Evolutionary conservation across 495 filamentous ascomycete genomes (phyloP).

Genomic region (Cudoniella acicularis): DNA sequence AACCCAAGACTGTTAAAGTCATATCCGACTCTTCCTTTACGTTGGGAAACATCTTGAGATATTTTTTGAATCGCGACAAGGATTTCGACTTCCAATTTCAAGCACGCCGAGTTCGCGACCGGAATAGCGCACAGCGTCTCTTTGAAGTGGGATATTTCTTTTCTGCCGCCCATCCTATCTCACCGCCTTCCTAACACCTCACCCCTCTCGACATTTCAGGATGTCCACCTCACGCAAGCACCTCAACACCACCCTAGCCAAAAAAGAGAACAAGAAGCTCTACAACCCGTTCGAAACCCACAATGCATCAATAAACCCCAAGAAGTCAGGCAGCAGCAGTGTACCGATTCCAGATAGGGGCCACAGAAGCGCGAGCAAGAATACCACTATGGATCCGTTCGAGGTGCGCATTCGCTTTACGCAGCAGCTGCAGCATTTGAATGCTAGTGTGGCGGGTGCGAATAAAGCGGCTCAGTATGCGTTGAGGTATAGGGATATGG

Average conservation of each 20-base stretch:
- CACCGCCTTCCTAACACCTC: not conserved
- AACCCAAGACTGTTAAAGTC: constrained; percentile 69
- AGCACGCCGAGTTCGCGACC: not conserved
- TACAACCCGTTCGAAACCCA: too few relatives aligned
- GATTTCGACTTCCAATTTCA: not conserved
- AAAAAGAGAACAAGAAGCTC: too few relatives aligned
- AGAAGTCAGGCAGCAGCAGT: not conserved
- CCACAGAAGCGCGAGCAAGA: not conserved
- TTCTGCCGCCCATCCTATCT: constrained; percentile 3
- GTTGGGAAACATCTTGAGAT: constrained; percentile 17
- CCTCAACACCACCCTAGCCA: not conserved
- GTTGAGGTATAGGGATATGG: constrained; percentile 84
- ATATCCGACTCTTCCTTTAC: constrained; percentile 38
- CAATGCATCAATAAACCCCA: too few relatives aligned
- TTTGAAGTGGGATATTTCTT: constrained; percentile 2
- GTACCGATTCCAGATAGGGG: constrained; percentile 7
- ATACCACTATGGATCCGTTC: constrained; percentile 69
- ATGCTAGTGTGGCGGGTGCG: constrained; percentile 80
- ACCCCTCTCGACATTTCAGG: not conserved
- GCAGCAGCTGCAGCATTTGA: constrained; percentile 77
- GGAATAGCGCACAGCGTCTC: not conserved
- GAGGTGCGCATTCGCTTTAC: constrained; percentile 98
- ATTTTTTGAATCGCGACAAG: not conserved
- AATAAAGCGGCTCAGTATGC: constrained; percentile 95
- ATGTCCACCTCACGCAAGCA: not conserved